Base-by-base conservation (phyloP, 2,329 filamentous ascomycete species). In the Colletotrichum theobromicola region DNA sequence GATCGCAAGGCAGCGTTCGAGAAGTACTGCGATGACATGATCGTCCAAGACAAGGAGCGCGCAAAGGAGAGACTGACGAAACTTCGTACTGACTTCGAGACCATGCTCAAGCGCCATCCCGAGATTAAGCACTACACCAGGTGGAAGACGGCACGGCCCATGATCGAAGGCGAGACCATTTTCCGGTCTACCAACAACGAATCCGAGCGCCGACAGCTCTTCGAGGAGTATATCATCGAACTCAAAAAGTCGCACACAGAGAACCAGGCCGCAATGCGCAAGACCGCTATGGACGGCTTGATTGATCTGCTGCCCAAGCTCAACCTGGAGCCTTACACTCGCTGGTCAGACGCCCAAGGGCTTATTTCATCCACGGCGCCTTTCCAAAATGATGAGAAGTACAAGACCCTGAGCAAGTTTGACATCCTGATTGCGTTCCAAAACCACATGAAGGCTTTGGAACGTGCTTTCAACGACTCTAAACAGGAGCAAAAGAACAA, bases 111-210 rank as follows among this genome's bases (percentile, higher is more conserved):
- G 85, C 96, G 95, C 78, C 96, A 99, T 83, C 95, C 96, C 75
- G 97, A 99, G 84, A 98, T 99, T 84, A 97, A 96, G 84, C 92
- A 98, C 83, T 98, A 97, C 84, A 98, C 96, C 55, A 94, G 95
- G 76, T 99, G 97, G 97, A 98, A 95, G 89, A 98, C 95, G 18
- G 97, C 96, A 67, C 93, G 95, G 64, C 95, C 95, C 12, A 97
- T 98, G 77, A 95, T 99, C 76, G 95, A 98, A 84, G 94, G 94
- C 64, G 97, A 99, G 87, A 97, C 95, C 62, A 97, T 98, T 74
- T 99, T 98, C 87, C 93, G 95, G 79, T 96, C 95, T 34, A 96
- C 96, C 57, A 94, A 94, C 79, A 91, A 96, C 81, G 97, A 99
- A 79, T 90, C 91, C 72, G 97, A 98, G 87, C 93, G 96, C 71